A percentile compares a stretch with the other conserved stretches of the same genome.
Conservation (phyloP, 1,284 basidiomycete genomes). For the Rhodotorula sp. region DNA sequence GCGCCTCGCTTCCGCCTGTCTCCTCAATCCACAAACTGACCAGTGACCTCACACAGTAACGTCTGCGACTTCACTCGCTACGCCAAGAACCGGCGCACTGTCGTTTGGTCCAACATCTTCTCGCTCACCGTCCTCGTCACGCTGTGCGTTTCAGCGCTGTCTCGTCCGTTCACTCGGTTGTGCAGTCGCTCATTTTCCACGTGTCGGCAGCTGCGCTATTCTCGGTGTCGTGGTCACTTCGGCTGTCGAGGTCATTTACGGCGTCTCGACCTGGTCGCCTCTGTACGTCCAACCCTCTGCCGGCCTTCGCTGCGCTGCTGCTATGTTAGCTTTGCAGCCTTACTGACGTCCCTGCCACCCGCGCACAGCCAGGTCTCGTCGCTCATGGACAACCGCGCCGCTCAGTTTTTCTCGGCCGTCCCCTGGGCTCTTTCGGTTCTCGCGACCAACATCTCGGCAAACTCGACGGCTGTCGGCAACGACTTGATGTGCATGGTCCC, state of each 20-base stretch:
- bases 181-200: no score
- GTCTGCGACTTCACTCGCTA: slow-evolving; percentile 61
- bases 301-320: no score
- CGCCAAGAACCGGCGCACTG: slow-evolving; percentile 1
- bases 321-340: neutral
- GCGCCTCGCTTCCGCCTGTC: neutral
- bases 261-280: slow-evolving; percentile 51
- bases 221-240: slow-evolving; percentile 65
- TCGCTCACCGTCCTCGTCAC: slow-evolving; percentile 73
- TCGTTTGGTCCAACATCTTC: slow-evolving; percentile 62
- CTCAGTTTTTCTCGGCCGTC: slow-evolving; percentile 15
- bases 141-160: slow-evolving; percentile 37
- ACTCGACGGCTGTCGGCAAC: slow-evolving; percentile 73
- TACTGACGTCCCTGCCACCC: slow-evolving; percentile 65
- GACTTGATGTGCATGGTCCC: slow-evolving; percentile 51
- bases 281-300: slow-evolving; percentile 52
- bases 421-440: slow-evolving; percentile 11
- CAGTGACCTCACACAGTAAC: slow-evolving; percentile 51
- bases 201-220: slow-evolving; percentile 51
- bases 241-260: slow-evolving; percentile 62
- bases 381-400: slow-evolving; percentile 14
- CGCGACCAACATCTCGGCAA: slow-evolving; percentile 44
- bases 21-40: no score
- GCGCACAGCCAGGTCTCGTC: slow-evolving; percentile 57
- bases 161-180: no score